These are phyloP conservation scores for Caloboletus inedulis DNA, from an alignment of 1,284 basidiomycete genomes.

Conservation along the genomic window DNA sequence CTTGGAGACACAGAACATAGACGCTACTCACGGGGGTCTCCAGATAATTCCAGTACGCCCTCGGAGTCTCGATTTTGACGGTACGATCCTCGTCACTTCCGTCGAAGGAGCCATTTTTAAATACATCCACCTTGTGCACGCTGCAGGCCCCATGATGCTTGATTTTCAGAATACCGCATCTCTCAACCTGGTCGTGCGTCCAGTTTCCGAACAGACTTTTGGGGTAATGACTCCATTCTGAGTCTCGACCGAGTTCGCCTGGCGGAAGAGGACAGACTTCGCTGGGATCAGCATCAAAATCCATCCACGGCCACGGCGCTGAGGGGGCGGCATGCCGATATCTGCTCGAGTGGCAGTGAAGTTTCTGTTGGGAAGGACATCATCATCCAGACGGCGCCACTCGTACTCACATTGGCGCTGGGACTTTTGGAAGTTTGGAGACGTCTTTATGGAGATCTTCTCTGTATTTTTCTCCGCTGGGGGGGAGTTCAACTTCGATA, in stretches of 20 bases:
- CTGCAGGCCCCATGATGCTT: conserved; percentile 29
- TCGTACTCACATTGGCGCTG: conserved; percentile 28
- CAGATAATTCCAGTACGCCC: conserved; percentile 21
- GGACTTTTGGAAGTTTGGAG: conserved; percentile 23
- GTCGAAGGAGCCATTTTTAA: conserved; percentile 33
- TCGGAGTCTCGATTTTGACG: conserved; percentile 4
- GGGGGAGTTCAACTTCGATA: conserved; percentile 8
- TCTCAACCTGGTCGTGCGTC: conserved; percentile 43
- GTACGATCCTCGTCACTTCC: conserved; percentile 8
- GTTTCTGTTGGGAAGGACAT: not conserved
- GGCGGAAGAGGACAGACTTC: conserved; percentile 21
- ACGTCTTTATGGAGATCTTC: conserved; percentile 14
- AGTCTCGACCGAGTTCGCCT: conserved; percentile 1
- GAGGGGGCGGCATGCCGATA: conserved; percentile 38
- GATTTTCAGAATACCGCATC: conserved; percentile 38
- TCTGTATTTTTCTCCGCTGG: conserved; percentile 8
- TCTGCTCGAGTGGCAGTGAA: conserved; percentile 13
- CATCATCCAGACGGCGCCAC: not conserved
- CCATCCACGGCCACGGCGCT: conserved; percentile 40
- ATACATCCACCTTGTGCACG: conserved; percentile 44
- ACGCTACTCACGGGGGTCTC: conserved; percentile 14
- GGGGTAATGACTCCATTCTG: conserved; percentile 40
- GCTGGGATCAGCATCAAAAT: conserved; percentile 30
- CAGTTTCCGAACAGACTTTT: conserved; percentile 52
- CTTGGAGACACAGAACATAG: not conserved